Evolutionary conservation across 2,329 filamentous ascomycete genomes (phyloP).

Genomic region (Colletotrichum lentis): DNA sequence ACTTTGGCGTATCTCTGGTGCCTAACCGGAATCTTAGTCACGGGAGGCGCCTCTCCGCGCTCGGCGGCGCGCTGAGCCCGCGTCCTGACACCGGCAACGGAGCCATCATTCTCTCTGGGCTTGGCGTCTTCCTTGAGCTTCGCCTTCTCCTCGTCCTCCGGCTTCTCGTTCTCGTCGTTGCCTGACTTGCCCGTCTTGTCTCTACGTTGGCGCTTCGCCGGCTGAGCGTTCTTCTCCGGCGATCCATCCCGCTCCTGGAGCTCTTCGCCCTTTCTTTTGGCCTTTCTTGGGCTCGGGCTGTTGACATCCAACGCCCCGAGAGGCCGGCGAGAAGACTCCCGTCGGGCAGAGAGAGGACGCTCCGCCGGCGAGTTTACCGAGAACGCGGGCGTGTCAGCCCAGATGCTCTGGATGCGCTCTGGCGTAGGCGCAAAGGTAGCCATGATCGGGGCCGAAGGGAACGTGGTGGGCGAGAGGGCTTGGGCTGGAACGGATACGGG

Average conservation of each 20-base stretch:
- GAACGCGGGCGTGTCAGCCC: conserved; percentile 13
- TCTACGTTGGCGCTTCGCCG: conserved; percentile 40
- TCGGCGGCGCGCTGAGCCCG: conserved; percentile 34
- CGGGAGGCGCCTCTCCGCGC: conserved; percentile 22
- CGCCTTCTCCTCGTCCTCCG: conserved; percentile 10
- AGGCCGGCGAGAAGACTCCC: conserved; percentile 39
- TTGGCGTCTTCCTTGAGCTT: not conserved
- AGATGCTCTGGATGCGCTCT: conserved; percentile 23
- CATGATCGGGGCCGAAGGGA: conserved; percentile 18
- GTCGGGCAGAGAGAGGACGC: not conserved
- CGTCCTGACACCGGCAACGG: conserved; percentile 19
- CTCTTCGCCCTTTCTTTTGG: conserved; percentile 48
- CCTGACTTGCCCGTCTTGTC: conserved; percentile 38
- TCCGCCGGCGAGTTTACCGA: conserved; percentile 16
- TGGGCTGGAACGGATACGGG: not conserved
- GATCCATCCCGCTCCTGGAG: conserved; percentile 30
- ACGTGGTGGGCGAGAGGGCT: not conserved
- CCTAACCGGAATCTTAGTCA: conserved; percentile 28
- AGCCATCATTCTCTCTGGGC: not conserved
- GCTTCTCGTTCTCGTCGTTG: not conserved
- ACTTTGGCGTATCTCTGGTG: conserved; percentile 25
- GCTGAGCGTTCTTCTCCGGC: conserved; percentile 34
- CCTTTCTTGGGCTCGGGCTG: conserved; percentile 50
- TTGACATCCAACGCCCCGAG: conserved; percentile 49
- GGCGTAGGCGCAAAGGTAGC: conserved; percentile 11